Evolutionary conservation across 495 filamentous ascomycete species (phyloP), one percentile per base, ranked within the genome.

Genomic region (Chaetomidium leptoderma): DNA sequence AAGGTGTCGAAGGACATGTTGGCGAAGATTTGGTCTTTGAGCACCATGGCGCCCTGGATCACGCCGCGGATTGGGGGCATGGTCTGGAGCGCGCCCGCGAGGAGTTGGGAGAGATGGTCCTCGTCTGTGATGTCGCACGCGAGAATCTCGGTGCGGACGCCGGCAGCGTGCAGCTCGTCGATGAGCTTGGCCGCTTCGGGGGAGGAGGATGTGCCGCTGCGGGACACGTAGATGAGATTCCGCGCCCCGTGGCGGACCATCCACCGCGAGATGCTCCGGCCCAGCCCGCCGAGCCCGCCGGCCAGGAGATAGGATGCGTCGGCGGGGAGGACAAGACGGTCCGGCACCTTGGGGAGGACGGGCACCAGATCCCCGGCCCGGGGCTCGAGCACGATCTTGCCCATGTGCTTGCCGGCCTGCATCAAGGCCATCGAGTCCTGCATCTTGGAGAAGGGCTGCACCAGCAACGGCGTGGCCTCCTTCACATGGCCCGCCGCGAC

Each of bases 231-330:
- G 2, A 84, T 70, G 3, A 89, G 55, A 54, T 82, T 67, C 26
- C 68, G 70, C 10, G 84, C 86, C 7, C 84, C 84, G 19, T 76
- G 74, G 9, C 72, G 62, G 8, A 76, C 76, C 69, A 88, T 73
- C 80, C 80, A 85, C 0, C 63, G 71, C 3, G 81, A 71, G 35
- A 87, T 72, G n/a, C 78, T 74, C 29, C 76, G 72, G 9, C 86
- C 84, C 11, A 89, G 72, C 8, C 84, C 86, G 4, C 84, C 81
- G 0, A 85, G 76, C 9, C 84, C 82, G 21, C 85, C 83, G 37
- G 81, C 74, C 5, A 88, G 68, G 16, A 88, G 61, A 58, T 87
- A 87, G 1, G 76, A 71, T 4, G 73, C 79, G 53, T 82, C 65
- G 1, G 68, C 47, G n/a, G n/a, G n/a, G n/a, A n/a, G n/a, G n/a